Percentiles rank a stretch among this genome's conserved stretches.
phyloP scores from a whole-genome alignment of 768 basidiomycete genomes.

The Scleroderma bovista region DNA sequence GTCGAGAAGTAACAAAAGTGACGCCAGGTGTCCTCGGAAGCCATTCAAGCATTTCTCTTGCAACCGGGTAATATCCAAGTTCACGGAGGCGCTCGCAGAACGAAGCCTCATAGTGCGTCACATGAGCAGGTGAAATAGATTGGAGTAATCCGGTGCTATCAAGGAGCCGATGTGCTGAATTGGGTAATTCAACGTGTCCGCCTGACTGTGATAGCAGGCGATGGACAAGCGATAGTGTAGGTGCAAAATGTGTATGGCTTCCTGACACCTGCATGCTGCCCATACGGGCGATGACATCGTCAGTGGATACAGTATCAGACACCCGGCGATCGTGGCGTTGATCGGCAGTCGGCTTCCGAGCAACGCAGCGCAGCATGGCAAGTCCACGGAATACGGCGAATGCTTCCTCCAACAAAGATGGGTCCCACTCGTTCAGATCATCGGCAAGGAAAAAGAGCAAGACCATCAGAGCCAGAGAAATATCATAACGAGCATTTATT shows the following conservation, averaged over 20 bases:
- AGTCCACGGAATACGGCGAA: conserved; percentile 78
- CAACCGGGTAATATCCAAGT: conserved; percentile 55
- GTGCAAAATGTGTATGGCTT: conserved; percentile 38
- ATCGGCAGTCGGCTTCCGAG: conserved; percentile 52
- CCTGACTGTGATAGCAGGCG: conserved; percentile 52
- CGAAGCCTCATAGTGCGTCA: conserved; percentile 60
- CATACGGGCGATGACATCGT: conserved; percentile 60
- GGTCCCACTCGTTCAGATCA: conserved; percentile 58
- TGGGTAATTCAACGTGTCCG: conserved; percentile 44
- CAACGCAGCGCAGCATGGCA: conserved; percentile 60
- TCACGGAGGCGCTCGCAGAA: conserved; percentile 67
- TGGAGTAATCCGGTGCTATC: conserved; percentile 61
- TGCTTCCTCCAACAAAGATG: conserved; percentile 60
- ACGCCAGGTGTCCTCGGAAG: conserved; percentile 75
- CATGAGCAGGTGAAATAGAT: conserved; percentile 61
- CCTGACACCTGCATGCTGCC: conserved; percentile 69
- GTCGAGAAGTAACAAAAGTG: conserved; percentile 64
- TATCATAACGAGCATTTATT: conserved; percentile 69
- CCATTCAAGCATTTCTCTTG: conserved; percentile 66
- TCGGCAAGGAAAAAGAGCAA: conserved; percentile 69
- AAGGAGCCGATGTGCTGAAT: conserved; percentile 66
- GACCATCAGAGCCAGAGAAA: conserved; percentile 58
- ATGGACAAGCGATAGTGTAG: conserved; percentile 60
- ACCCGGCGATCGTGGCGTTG: conserved; percentile 21
- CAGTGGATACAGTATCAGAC: conserved; percentile 40